Percentiles rank a stretch among this genome's conserved stretches.
Evolutionary conservation across 1,284 basidiomycete species (phyloP).

Genomic region (Athelia psychrophila): DNA sequence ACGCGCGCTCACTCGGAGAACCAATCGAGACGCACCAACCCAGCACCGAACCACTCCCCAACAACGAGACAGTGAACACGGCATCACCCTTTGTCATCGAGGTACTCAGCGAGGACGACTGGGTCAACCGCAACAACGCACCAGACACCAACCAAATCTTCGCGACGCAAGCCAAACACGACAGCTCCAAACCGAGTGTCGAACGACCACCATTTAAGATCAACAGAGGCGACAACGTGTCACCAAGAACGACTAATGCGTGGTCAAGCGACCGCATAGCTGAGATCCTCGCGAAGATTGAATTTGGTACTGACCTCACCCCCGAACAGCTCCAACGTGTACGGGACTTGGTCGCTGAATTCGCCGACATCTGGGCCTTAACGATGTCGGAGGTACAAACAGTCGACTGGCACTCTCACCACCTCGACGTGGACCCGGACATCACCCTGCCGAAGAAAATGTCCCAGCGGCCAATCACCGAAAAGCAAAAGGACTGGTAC

Average conservation of each 20-base stretch:
- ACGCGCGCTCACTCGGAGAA: not conserved
- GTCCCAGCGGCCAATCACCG: constrained; percentile 9
- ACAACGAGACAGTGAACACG: not conserved
- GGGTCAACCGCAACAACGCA: not conserved
- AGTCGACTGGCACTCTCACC: constrained; percentile 10
- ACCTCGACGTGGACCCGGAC: constrained; percentile 8
- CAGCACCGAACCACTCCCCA: not conserved
- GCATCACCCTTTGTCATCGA: not conserved
- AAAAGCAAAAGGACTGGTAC: constrained; percentile 7
- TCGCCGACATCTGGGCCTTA: constrained; percentile 13
- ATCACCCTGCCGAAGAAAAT: constrained; percentile 4
- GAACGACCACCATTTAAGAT: not conserved
- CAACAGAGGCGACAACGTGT: not conserved
- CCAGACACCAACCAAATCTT: not conserved
- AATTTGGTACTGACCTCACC: constrained; percentile 10
- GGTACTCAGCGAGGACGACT: too few species aligned
- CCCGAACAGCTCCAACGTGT: constrained; percentile 6
- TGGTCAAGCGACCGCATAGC: constrained; percentile 2
- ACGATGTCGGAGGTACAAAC: constrained; percentile 9
- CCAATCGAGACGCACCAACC: not conserved
- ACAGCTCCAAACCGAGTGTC: not conserved
- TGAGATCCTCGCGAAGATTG: constrained; percentile 8
- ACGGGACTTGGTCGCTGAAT: constrained; percentile 6
- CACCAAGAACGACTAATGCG: not conserved
- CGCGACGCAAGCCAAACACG: not conserved